These are phyloP conservation scores for Osmozyma mogii DNA, from an alignment of 805 yeast species.

Conservation along the genomic window DNA sequence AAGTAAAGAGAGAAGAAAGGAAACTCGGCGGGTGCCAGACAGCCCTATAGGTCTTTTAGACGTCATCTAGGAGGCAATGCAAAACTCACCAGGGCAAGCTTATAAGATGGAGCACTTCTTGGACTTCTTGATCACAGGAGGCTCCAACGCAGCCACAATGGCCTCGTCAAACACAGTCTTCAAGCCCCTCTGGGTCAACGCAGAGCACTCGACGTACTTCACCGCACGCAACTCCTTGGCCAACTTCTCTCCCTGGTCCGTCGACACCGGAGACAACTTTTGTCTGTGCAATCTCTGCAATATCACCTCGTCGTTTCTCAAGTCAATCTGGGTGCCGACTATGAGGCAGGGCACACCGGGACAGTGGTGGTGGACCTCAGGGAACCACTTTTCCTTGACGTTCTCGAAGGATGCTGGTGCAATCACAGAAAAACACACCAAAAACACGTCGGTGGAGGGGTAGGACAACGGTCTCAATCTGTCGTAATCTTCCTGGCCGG, in stretches of 20 bases:
- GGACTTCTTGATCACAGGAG: slow-evolving; percentile 76
- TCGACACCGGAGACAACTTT: slow-evolving; percentile 75
- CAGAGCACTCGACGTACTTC: slow-evolving; percentile 96
- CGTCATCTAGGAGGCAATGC: no score
- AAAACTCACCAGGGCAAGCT: slow-evolving; percentile 5
- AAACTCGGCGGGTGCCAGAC: no score
- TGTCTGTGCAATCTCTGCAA: slow-evolving; percentile 86
- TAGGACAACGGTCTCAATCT: slow-evolving; percentile 92
- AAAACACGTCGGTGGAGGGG: slow-evolving; percentile 94
- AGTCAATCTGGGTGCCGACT: slow-evolving; percentile 94
- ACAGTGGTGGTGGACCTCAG: slow-evolving; percentile 93
- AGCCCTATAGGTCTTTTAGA: no score
- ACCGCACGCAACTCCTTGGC: slow-evolving; percentile 94
- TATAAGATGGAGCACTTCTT: slow-evolving; percentile 84
- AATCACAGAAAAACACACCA: slow-evolving; percentile 93
- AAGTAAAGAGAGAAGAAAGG: no score
- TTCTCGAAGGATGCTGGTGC: slow-evolving; percentile 97
- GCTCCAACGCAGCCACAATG: slow-evolving; percentile 95
- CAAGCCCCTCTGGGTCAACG: slow-evolving; percentile 92
- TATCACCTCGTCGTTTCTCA: slow-evolving; percentile 88
- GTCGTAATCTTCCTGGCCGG: slow-evolving; percentile 99
- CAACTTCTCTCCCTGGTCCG: slow-evolving; percentile 84
- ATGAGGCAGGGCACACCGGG: slow-evolving; percentile 97
- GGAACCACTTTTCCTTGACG: slow-evolving; percentile 98
- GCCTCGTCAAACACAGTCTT: slow-evolving; percentile 99